Evolutionary conservation across 2,329 filamentous ascomycete genomes (phyloP).

Genomic region (Xylariales sp.): DNA sequence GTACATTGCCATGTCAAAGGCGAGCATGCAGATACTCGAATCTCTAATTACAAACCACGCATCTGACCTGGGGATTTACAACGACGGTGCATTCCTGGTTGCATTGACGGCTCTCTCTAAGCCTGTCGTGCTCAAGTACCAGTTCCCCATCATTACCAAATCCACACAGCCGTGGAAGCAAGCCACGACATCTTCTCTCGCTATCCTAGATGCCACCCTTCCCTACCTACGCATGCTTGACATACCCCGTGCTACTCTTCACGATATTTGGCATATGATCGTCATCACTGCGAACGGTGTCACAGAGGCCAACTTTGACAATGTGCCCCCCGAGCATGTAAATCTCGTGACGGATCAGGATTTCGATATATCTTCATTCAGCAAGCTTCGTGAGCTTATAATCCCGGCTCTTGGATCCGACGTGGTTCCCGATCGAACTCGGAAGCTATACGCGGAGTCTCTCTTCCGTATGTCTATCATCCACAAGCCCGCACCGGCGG

Average conservation of each 20-base stretch:
- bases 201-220: conserved; percentile 63
- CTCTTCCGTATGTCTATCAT: conserved; percentile 82
- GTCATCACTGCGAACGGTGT: conserved; percentile 65
- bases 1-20: conserved; percentile 85
- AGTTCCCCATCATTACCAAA: conserved; percentile 68
- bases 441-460: conserved; percentile 66
- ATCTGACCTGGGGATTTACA: conserved; percentile 63
- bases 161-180: conserved; percentile 72
- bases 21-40: conserved; percentile 68
- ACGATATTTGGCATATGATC: conserved; percentile 67
- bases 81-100: conserved; percentile 59
- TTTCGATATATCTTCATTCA: conserved; percentile 77
- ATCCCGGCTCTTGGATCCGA: conserved; percentile 67
- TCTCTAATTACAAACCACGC: conserved; percentile 56
- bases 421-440: conserved; percentile 60
- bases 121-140: conserved; percentile 77
- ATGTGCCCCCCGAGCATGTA: conserved; percentile 36
- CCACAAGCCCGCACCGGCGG: conserved; percentile 55
- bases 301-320: conserved; percentile 57
- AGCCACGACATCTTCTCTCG: conserved; percentile 67
- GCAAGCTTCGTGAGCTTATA: conserved; percentile 64
- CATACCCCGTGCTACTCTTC: conserved; percentile 39
- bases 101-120: conserved; percentile 63
- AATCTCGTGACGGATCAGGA: conserved; percentile 64
- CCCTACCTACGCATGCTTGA: conserved; percentile 50